phyloP scores from a whole-genome alignment of 768 basidiomycete species.

The Coprinellus micaceus region DNA sequence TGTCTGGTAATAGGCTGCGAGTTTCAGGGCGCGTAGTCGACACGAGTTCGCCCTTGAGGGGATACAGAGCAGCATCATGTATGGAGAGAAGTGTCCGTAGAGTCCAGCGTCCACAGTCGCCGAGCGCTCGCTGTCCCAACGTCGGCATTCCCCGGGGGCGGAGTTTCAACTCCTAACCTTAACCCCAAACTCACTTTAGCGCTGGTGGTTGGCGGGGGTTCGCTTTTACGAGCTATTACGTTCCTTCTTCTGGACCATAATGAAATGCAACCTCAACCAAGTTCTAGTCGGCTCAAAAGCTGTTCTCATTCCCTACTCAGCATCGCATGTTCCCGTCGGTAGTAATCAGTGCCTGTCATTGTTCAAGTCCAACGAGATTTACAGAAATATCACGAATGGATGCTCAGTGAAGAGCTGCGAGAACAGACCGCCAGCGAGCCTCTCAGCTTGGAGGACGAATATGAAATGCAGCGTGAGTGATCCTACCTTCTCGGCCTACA shows the following conservation, averaged over 20 bases:
- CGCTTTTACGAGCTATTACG: background rate
- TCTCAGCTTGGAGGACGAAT: constrained; percentile 74
- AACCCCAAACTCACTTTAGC: no score
- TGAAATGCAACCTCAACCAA: constrained; percentile 66
- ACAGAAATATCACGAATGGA: constrained; percentile 87
- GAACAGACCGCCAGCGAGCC: constrained; percentile 83
- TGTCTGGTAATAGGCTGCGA: no score
- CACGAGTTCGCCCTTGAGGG: no score
- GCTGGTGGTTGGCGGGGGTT: no score
- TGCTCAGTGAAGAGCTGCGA: constrained; percentile 70
- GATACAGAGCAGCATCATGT: no score
- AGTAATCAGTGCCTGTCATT: background rate
- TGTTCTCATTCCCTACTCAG: constrained; percentile 79
- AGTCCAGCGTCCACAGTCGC: no score
- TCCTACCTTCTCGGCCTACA: background rate
- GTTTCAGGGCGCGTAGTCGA: background rate
- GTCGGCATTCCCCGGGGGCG: no score
- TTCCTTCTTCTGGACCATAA: constrained; percentile 22
- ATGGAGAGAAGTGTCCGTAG: no score
- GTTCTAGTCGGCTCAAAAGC: constrained; percentile 64
- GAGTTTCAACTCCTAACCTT: no score
- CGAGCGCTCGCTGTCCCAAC: no score
- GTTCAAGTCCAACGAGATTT: background rate
- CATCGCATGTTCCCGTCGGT: constrained; percentile 47
- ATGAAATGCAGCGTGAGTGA: constrained; percentile 77